Percentiles rank a stretch among this genome's conserved stretches.
These are phyloP conservation scores for Echinochloa phyllopogon DNA, from an alignment of 176 grass and related monocot species.

Conservation along the genomic window DNA sequence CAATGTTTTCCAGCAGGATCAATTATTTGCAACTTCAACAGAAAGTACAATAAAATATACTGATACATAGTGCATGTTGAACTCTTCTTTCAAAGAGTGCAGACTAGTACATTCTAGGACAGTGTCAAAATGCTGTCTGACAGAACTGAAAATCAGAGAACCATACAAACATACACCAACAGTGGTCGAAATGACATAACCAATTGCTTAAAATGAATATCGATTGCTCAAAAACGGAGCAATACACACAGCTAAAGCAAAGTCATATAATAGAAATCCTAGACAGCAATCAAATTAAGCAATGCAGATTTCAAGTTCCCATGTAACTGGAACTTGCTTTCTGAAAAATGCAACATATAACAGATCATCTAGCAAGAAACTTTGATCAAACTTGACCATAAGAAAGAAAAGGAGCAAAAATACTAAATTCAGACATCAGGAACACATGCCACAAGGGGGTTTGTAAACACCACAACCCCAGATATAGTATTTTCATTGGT, in stretches of 20 bases:
- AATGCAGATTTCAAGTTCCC: not conserved
- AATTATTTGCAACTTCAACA: not conserved
- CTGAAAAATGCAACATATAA: not conserved
- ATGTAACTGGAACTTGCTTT: not conserved
- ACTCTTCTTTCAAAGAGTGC: not conserved
- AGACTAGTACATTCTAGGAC: not conserved
- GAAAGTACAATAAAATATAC: not conserved
- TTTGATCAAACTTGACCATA: not conserved
- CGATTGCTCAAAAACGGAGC: not conserved
- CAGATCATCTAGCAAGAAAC: not conserved
- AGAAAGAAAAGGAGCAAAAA: not conserved
- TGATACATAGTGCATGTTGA: not conserved
- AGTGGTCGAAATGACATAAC: not conserved
- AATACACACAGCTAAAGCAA: not conserved
- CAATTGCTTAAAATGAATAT: not conserved
- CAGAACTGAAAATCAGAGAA: conserved; percentile 1
- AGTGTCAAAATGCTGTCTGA: not conserved
- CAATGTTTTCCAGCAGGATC: not conserved
- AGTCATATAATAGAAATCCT: not conserved
- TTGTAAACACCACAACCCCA: not conserved
- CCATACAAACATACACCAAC: not conserved
- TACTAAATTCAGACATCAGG: not conserved
- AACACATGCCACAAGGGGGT: not conserved
- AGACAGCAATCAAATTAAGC: not conserved
- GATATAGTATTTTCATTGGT: conserved; percentile 31